These are phyloP conservation scores for Peronospora belbahrii DNA, from an alignment of 352 stramenopile species.

Conservation along the genomic window DNA sequence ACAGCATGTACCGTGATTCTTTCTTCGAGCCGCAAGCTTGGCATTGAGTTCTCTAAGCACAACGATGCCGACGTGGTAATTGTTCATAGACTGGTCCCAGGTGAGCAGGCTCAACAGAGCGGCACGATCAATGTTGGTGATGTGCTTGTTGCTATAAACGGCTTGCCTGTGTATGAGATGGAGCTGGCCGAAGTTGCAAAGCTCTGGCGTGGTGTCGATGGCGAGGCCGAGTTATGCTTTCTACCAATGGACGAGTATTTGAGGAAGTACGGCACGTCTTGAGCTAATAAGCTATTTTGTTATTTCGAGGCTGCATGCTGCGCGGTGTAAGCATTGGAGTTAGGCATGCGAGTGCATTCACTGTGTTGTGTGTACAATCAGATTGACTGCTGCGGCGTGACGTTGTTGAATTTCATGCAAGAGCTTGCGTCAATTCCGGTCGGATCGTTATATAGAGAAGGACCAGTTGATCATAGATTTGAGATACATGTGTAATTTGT, in stretches of 20 bases:
- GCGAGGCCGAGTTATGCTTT: constrained; percentile 74
- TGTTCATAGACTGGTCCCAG: constrained; percentile 42
- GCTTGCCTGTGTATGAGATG: constrained; percentile 75
- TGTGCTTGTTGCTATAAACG: constrained; percentile 77
- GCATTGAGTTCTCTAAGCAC: constrained; percentile 69
- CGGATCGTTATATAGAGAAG: not conserved
- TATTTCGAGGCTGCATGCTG: constrained; percentile 17
- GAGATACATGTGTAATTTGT: too few relatives aligned
- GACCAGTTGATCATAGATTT: not conserved
- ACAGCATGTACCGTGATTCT: constrained; percentile 77
- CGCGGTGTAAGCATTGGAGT: constrained; percentile 3
- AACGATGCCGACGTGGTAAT: constrained; percentile 41
- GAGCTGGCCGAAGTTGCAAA: constrained; percentile 66
- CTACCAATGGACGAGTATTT: constrained; percentile 70
- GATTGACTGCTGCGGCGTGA: constrained; percentile 3
- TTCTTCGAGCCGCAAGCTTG: constrained; percentile 55
- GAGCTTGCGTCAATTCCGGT: not conserved
- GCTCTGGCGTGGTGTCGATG: constrained; percentile 57
- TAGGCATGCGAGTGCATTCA: constrained; percentile 13
- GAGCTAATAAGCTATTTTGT: constrained; percentile 18
- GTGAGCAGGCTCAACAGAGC: constrained; percentile 61
- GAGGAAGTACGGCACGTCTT: constrained; percentile 43
- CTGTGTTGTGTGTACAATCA: constrained; percentile 13
- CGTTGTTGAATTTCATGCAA: not conserved
- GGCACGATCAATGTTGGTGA: constrained; percentile 49